Percentiles rank a stretch among this genome's conserved stretches.
phyloP scores from a whole-genome alignment of 75 land plant genomes.

The Larix kaempferi region DNA sequence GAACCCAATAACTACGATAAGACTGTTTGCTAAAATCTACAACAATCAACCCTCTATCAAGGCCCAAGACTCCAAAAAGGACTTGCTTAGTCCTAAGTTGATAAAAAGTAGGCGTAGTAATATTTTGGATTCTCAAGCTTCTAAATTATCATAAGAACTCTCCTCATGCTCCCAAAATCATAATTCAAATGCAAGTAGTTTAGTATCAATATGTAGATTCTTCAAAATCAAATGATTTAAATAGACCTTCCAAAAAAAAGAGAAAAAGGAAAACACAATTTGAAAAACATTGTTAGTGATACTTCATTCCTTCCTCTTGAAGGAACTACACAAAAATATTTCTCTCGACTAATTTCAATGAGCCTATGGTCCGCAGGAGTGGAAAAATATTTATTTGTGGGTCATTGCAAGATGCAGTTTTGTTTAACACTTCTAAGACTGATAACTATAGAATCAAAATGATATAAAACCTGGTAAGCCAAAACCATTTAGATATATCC shows the following conservation, averaged over 20 bases:
- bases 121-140: background rate
- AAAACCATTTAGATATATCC: no score
- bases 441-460: background rate
- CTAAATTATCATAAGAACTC: background rate
- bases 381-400: background rate
- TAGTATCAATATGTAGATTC: background rate
- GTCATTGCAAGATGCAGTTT: background rate
- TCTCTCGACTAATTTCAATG: background rate
- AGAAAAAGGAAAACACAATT: slow-evolving; percentile 30
- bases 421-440: background rate
- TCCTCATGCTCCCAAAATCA: slow-evolving; percentile 6
- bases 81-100: background rate
- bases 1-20: background rate
- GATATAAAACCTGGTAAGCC: no score
- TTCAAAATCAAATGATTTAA: slow-evolving; percentile 25
- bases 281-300: slow-evolving; percentile 2
- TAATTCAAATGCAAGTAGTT: slow-evolving; percentile 1
- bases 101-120: slow-evolving; percentile 10
- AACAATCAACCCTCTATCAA: background rate
- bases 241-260: slow-evolving; percentile 27
- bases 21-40: slow-evolving; percentile 9
- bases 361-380: background rate
- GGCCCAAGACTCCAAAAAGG: slow-evolving; percentile 7
- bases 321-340: background rate
- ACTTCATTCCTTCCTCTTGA: slow-evolving; percentile 3